These are phyloP conservation scores for Metarhizium anisopliae DNA, from an alignment of 2,329 filamentous ascomycete genomes.

Conservation along the genomic window DNA sequence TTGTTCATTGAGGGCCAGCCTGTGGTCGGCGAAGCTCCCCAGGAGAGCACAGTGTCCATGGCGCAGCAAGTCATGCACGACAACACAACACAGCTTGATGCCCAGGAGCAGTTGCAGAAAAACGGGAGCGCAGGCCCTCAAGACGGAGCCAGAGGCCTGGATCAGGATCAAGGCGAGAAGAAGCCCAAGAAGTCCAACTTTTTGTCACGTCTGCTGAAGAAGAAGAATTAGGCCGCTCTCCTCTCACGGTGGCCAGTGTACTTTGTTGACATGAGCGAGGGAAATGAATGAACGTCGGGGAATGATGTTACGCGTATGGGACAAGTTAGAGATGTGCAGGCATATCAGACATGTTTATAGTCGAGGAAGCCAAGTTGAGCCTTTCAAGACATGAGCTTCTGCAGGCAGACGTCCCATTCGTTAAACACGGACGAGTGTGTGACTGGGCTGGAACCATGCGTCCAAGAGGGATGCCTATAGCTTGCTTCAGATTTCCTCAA, in stretches of 20 bases:
- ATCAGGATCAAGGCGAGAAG: neutral
- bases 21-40: constrained; percentile 3
- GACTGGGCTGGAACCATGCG: neutral
- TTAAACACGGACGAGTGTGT: neutral
- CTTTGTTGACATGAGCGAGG: no score
- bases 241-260: no score
- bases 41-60: constrained; percentile 32
- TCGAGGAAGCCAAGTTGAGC: no score
- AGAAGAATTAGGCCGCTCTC: neutral
- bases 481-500: neutral
- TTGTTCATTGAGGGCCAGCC: constrained; percentile 32
- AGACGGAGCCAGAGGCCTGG: neutral
- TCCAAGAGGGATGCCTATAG: neutral
- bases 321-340: no score
- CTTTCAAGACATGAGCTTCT: no score
- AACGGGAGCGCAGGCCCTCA: constrained; percentile 6
- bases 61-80: constrained; percentile 46
- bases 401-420: neutral
- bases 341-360: no score
- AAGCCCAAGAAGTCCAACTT: constrained; percentile 5
- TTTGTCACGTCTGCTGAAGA: constrained; percentile 9
- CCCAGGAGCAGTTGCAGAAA: constrained; percentile 22
- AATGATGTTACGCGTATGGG: no score
- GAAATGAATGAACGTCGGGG: no score
- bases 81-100: constrained; percentile 42